A percentile compares a stretch with the other conserved stretches of the same genome.
phyloP scores from a whole-genome alignment of 352 stramenopile genomes.

The Aphanomyces cochlioides region DNA sequence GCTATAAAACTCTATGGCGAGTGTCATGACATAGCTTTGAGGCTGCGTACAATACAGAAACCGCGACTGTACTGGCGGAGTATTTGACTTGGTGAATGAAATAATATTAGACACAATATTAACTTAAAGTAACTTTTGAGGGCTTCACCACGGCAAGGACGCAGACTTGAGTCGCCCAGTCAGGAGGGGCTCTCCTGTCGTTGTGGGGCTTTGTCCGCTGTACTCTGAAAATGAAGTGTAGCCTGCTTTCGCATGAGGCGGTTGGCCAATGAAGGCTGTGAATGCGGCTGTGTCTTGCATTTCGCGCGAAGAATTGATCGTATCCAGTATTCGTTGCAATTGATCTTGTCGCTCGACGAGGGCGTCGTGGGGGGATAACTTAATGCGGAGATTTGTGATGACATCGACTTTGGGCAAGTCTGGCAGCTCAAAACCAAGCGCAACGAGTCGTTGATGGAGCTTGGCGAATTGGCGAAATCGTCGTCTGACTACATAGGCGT shows the following conservation, averaged over 20 bases:
- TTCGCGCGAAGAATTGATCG: neutral
- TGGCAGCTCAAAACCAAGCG: neutral
- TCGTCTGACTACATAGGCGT: constrained; percentile 11
- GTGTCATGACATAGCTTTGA: no score
- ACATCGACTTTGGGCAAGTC: constrained; percentile 19
- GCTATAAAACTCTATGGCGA: no score
- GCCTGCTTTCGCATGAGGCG: constrained; percentile 12
- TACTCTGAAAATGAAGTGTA: constrained; percentile 27
- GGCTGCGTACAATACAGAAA: no score
- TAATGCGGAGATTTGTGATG: constrained; percentile 15
- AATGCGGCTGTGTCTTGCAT: constrained; percentile 21
- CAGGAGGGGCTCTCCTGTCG: neutral
- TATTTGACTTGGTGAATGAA: no score
- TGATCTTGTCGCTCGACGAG: constrained; percentile 9
- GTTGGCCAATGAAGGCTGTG: constrained; percentile 20
- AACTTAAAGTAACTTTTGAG: neutral
- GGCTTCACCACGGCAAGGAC: neutral
- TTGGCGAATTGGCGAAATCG: constrained; percentile 8
- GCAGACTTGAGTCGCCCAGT: neutral
- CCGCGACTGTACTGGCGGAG: no score
- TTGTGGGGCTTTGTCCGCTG: neutral
- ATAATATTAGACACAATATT: neutral
- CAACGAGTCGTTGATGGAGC: neutral
- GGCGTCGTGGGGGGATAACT: neutral
- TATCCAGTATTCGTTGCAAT: constrained; percentile 19